phyloP scores from a whole-genome alignment of 352 stramenopile species.

The Globisporangium paddicum region DNA sequence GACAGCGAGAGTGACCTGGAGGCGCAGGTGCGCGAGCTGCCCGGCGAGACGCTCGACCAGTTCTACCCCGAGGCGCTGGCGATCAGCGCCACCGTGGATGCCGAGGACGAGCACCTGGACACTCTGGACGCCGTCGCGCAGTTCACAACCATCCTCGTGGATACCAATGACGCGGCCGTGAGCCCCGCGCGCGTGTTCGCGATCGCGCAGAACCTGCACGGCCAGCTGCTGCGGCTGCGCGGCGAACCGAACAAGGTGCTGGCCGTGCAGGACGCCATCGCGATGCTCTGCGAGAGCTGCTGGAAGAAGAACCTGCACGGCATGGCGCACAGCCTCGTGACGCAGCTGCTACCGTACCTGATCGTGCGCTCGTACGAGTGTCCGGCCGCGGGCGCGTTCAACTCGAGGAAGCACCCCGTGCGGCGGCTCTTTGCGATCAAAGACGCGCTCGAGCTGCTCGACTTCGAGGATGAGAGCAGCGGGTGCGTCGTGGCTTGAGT shows the following conservation, averaged over 20 bases:
- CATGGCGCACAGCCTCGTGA: conserved; percentile 64
- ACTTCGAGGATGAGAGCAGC: conserved; percentile 83
- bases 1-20: conserved; percentile 26
- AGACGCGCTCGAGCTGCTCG: conserved; percentile 68
- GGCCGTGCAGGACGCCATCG: conserved; percentile 62
- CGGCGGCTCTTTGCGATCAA: conserved; percentile 71
- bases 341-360: conserved; percentile 78
- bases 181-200: conserved; percentile 54
- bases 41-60: conserved; percentile 30
- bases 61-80: conserved; percentile 47
- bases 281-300: conserved; percentile 65
- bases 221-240: conserved; percentile 49
- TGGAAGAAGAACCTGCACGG: conserved; percentile 65
- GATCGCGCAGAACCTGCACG: conserved; percentile 60
- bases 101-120: conserved; percentile 25
- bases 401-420: conserved; percentile 67
- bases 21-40: conserved; percentile 54
- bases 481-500: conserved; percentile 20
- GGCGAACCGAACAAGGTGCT: conserved; percentile 37
- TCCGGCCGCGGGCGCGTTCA: conserved; percentile 39
- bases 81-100: conserved; percentile 10
- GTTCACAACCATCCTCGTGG: conserved; percentile 56
- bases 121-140: conserved; percentile 37
- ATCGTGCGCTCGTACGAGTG: conserved; percentile 80
- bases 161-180: conserved; percentile 44